Conservation (phyloP, 2,329 filamentous ascomycete species). For the Aspergillus pseudoglaucus region DNA sequence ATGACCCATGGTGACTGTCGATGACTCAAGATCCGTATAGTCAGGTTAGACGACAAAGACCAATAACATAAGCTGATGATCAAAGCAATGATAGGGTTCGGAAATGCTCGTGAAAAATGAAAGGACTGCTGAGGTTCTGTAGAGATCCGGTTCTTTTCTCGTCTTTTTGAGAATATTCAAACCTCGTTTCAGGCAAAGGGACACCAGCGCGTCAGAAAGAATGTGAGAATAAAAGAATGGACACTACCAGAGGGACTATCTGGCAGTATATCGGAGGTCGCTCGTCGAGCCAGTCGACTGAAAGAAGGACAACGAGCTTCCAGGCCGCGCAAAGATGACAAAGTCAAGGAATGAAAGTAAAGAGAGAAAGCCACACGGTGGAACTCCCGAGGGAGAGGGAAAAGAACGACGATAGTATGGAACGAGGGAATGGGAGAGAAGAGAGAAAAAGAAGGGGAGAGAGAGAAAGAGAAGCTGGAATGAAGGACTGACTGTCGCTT, state of each 20-base stretch:
- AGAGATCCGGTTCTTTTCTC: neutral
- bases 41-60: neutral
- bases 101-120: too few relatives aligned
- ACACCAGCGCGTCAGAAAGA: constrained; percentile 18
- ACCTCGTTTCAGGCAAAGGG: constrained; percentile 1
- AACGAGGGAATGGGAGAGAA: constrained; percentile 5
- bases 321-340: constrained; percentile 17
- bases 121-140: too few relatives aligned
- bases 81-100: neutral
- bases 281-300: constrained; percentile 6
- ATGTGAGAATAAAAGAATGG: constrained; percentile 12
- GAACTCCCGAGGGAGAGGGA: constrained; percentile 8
- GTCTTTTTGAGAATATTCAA: neutral
- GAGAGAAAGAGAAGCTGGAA: constrained; percentile 3
- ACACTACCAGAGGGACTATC: constrained; percentile 9
- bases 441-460: constrained; percentile 6
- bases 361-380: constrained; percentile 5
- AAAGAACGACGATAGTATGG: constrained; percentile 7
- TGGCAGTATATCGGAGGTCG: constrained; percentile 13
- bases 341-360: constrained; percentile 6
- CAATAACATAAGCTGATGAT: neutral
- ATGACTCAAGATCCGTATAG: neutral
- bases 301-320: constrained; percentile 34
- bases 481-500: constrained; percentile 1
- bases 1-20: neutral